Base-by-base conservation (phyloP, 768 basidiomycete genomes). In the Serendipita vermifera region DNA sequence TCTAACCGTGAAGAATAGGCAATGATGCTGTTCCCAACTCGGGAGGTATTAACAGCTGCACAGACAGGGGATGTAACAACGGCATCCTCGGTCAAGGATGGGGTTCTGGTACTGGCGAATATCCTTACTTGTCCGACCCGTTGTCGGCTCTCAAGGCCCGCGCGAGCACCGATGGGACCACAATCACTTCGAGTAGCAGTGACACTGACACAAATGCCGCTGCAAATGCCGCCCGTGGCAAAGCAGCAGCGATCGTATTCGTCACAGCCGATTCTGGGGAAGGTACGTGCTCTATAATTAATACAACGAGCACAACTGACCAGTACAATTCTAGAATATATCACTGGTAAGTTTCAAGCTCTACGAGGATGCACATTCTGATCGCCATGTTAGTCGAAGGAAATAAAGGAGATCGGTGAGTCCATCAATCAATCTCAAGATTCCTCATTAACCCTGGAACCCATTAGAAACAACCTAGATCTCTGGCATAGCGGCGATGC, bases 51-150 rank as follows among this genome's bases (percentile, higher is more conserved):
- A 85, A 85, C 62, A 77, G 75, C 68, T 79, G 72, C 57, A 58
- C 69, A 2, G 81, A 82, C 59, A 73, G 79, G 24, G 74, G 75
- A 20, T 77, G 80, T 6, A 68, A 79, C 55, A 73, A 73, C 57
- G 80, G 81, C 13, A 77, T 81, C 20, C 71, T 85, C 2, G 82
- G 75, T 0, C 75, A 81, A 73, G 82, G 81, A 65, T 75, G 72
- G 72, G 35, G 36, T 20, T 58, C 13, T 58, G 77, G 78, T 38
- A 78, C 77, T 0, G 73, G 69, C 5, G 65, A 77, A 41, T 78
- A 71, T 63, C 77, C 79, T 2, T 79, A 80, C 60, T 66, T 79
- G 13, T 70, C 73, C 26, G 54, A 71, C 64, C 69, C 70, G 1
- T 56, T 67, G 9, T 64, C 67, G 29, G 77, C 78, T 1, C 77